Evolutionary conservation across 768 basidiomycete genomes (phyloP).

Genomic region (Albatrellus ellisii): DNA sequence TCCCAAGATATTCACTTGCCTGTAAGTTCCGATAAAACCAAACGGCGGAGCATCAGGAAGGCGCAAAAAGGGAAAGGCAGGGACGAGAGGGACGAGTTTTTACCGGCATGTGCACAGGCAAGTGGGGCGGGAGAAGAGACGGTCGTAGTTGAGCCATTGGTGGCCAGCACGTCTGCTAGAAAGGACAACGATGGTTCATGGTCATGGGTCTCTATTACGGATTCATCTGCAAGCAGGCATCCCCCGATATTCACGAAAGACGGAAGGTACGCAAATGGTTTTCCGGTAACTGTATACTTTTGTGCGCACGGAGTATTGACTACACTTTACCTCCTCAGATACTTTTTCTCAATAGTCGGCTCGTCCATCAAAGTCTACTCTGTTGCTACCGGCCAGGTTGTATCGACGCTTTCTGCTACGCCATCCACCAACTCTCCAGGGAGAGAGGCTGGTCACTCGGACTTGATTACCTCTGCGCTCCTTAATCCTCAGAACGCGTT

Average conservation of each 20-base stretch:
- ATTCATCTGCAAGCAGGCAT: constrained; percentile 46
- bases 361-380: constrained; percentile 78
- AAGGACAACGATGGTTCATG: constrained; percentile 21
- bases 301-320: constrained; percentile 5
- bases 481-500: constrained; percentile 80
- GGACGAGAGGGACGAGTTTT: too few relatives aligned
- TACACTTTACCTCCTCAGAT: constrained; percentile 28
- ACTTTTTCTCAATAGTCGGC: constrained; percentile 84
- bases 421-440: constrained; percentile 11
- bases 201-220: constrained; percentile 64
- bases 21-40: constrained; percentile 18
- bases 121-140: constrained; percentile 20
- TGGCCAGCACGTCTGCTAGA: constrained; percentile 13
- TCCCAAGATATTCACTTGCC: constrained; percentile 24
- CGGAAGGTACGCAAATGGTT: constrained; percentile 47
- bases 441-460: constrained; percentile 26
- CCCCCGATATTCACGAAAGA: constrained; percentile 81
- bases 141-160: constrained; percentile 12
- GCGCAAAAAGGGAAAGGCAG: constrained; percentile 34
- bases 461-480: constrained; percentile 57
- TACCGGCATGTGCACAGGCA: constrained; percentile 10
- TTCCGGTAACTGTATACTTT: background rate
- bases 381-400: constrained; percentile 59
- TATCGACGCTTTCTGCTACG: constrained; percentile 67
- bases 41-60: constrained; percentile 22